Conservation (phyloP, 257 asterid genomes). For the Coffea canephora region DNA sequence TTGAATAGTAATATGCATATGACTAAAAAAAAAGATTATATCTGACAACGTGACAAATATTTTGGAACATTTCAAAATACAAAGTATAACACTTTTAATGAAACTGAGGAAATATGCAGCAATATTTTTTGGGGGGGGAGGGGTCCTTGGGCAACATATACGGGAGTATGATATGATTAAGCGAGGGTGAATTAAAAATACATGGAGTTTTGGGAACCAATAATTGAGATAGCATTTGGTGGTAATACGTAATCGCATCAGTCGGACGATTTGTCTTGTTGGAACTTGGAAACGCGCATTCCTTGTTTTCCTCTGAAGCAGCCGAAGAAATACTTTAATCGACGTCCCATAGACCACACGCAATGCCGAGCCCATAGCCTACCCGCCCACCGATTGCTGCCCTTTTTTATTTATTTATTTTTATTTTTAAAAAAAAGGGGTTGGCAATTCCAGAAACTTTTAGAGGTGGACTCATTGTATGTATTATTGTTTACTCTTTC, state of each 20-base stretch:
- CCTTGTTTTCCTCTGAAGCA: neutral
- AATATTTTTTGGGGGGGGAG: no score
- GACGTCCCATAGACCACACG: neutral
- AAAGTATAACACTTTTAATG: no score
- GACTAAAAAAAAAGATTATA: no score
- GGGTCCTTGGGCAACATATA: no score
- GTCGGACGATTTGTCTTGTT: neutral
- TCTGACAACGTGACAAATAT: no score
- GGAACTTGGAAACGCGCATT: neutral
- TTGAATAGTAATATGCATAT: no score
- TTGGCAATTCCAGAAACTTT: neutral
- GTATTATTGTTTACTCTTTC: neutral
- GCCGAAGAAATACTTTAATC: neutral
- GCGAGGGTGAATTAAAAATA: neutral
- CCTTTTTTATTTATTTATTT: neutral
- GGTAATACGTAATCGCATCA: neutral
- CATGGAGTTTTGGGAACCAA: no score
- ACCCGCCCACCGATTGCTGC: neutral
- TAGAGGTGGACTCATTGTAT: neutral
- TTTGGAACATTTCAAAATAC: no score
- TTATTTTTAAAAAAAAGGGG: neutral
- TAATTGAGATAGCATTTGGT: neutral
- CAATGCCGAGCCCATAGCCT: neutral
- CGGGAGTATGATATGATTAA: no score
- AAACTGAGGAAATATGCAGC: no score